Percentiles rank a stretch among this genome's conserved stretches.
phyloP scores from a whole-genome alignment of 345 rosid genomes.

The Dovyalis caffra region DNA sequence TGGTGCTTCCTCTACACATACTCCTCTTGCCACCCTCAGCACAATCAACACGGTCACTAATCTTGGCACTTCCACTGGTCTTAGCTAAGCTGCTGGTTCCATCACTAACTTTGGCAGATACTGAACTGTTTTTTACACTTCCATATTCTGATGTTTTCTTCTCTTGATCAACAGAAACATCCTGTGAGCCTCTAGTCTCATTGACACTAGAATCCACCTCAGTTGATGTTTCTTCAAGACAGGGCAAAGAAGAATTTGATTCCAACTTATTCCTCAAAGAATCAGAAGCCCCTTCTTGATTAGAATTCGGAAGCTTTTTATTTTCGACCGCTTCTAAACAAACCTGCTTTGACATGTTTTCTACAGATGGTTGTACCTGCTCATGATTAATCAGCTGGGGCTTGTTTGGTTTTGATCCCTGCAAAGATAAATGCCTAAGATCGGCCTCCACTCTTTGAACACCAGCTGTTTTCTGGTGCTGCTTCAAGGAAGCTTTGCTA shows the following conservation, averaged over 20 bases:
- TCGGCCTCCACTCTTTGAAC: constrained; percentile 37
- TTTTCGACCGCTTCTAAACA: constrained; percentile 38
- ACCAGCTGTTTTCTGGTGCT: constrained; percentile 33
- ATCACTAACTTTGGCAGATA: constrained; percentile 74
- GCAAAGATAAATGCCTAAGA: constrained; percentile 32
- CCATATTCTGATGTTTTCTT: constrained; percentile 61
- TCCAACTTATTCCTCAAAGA: constrained; percentile 34
- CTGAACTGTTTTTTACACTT: constrained; percentile 74
- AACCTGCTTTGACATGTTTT: constrained; percentile 32
- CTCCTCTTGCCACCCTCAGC: constrained; percentile 91
- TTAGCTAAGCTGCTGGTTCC: constrained; percentile 67
- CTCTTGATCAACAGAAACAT: constrained; percentile 53
- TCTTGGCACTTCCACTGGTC: constrained; percentile 75
- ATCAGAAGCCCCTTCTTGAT: constrained; percentile 41
- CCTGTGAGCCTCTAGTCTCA: constrained; percentile 47
- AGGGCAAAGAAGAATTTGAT: constrained; percentile 38
- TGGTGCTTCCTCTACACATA: constrained; percentile 83
- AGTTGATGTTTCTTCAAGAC: constrained; percentile 33
- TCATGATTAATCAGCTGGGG: constrained; percentile 26
- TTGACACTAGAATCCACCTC: constrained; percentile 39
- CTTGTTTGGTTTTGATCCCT: constrained; percentile 39
- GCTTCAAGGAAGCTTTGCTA: constrained; percentile 39
- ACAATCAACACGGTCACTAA: constrained; percentile 70
- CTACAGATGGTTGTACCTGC: constrained; percentile 31
- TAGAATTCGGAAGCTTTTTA: constrained; percentile 37